Base-by-base conservation (phyloP, 2,329 filamentous ascomycete genomes). In the Coleophoma crateriformis region DNA sequence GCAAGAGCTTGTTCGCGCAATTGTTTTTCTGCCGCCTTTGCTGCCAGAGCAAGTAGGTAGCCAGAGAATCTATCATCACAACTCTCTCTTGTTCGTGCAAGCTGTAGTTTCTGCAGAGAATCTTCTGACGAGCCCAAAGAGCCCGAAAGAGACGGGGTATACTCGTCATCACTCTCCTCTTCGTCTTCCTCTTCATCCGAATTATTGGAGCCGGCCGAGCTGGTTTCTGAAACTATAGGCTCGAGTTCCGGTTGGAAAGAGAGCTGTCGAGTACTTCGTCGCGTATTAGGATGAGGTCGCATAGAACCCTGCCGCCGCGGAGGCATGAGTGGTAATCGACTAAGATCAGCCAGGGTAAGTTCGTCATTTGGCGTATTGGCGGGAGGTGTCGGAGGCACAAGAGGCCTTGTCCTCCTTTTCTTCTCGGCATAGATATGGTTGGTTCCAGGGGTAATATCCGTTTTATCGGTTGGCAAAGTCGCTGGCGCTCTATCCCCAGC, bases 31-130 rank as follows among this genome's bases (percentile, higher is more conserved):
- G 87, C 88, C 61, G 90, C 85, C 61, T 84, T 85, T 46, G 88
- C 88, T 40, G 90, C 88, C 50, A 95, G 73, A 50, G 87, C 83
- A 51, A 95, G 78, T 49, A 96, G 71, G 66, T 91, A 91, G 35
- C 84, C 82, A 46, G 86, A 82, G 58, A 88, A 86, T 54, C 81
- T 79, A 54, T 88, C 87, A 62, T 94, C 88, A 55, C 87, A 85
- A 50, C 77, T 90, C 75, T 73, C 87, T 67, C 71, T 84, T 75
- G 50, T 79, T 75, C 55, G 73, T 71, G 64, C 79, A 70, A 64
- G 52, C 52, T 65, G 62, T 53, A 63, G 51, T 49, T 54, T 58
- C 55, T 58, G 58, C 33, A 58, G 46, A 4, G 63, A 64, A 48
- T 66, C 64, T 38, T 65, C 64, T 2, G 64, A 65, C 6, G 64